Conservation (phyloP, 805 yeast genomes). For the Candida oleophila region DNA sequence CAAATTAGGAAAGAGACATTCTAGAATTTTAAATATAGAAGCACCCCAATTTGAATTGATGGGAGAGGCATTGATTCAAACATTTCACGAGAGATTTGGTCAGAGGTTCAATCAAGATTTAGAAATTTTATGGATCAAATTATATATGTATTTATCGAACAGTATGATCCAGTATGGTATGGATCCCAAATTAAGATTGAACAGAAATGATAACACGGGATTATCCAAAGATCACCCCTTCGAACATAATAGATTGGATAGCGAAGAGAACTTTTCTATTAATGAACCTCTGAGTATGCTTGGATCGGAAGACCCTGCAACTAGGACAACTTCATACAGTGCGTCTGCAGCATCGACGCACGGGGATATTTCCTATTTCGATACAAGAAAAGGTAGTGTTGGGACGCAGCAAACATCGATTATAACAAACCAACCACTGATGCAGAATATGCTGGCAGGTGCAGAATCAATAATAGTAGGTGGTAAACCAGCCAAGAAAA, state of each 20-base stretch:
- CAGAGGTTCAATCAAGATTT: conserved; percentile 53
- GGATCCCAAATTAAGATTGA: conserved; percentile 41
- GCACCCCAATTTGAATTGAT: conserved; percentile 64
- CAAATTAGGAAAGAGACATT: conserved; percentile 70
- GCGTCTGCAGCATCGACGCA: background rate
- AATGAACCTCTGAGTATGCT: background rate
- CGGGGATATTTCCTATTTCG: background rate
- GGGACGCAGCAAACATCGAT: conserved; percentile 1
- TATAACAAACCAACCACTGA: background rate
- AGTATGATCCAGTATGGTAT: conserved; percentile 61
- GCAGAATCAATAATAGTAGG: background rate
- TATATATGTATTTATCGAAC: conserved; percentile 68
- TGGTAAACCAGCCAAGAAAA: background rate
- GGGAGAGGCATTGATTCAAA: conserved; percentile 71
- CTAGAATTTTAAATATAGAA: conserved; percentile 73
- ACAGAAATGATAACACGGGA: conserved; percentile 4
- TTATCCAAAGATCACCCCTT: background rate
- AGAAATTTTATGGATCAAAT: conserved; percentile 69
- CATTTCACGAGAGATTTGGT: conserved; percentile 65
- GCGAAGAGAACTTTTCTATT: background rate
- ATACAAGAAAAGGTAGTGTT: conserved; percentile 1
- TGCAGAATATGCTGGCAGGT: background rate
- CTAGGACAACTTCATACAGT: background rate
- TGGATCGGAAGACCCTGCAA: background rate
- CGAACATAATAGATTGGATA: background rate